Conservation (phyloP, 768 basidiomycete genomes). For the Hemileccinum rubropunctum region DNA sequence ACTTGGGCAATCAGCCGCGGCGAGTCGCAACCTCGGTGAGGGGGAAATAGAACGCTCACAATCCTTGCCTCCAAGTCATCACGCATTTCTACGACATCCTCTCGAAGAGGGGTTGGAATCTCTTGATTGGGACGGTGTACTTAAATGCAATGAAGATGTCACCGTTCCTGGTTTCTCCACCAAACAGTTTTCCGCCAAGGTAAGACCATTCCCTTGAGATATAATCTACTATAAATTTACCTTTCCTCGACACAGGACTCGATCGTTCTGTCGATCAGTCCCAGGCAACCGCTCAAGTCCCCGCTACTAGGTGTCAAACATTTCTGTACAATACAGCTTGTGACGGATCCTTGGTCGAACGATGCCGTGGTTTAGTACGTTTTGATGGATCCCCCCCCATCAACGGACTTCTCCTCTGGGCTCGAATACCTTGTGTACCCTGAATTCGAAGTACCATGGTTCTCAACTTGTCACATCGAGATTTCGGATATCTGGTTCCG, state of each 20-base stretch:
- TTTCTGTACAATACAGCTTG: conserved; percentile 52
- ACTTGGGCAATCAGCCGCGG: conserved; percentile 11
- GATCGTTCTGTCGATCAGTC: conserved; percentile 48
- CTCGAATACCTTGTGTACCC: no score
- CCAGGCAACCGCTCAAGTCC: conserved; percentile 37
- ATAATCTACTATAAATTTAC: neutral
- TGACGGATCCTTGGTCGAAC: conserved; percentile 51
- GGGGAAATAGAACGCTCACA: conserved; percentile 47
- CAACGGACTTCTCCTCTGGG: no score
- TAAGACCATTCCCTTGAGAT: conserved; percentile 21
- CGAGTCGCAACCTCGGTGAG: conserved; percentile 40
- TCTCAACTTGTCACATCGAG: no score
- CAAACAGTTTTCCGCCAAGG: conserved; percentile 47
- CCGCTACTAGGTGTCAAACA: conserved; percentile 40
- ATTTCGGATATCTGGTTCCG: no score
- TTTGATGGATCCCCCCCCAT: no score
- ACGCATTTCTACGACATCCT: conserved; percentile 2
- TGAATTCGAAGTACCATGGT: no score
- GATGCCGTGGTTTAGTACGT: neutral
- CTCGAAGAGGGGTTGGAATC: conserved; percentile 35
- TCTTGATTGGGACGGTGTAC: conserved; percentile 62
- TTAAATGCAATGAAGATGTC: conserved; percentile 38
- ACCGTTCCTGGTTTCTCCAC: conserved; percentile 46
- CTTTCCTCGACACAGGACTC: conserved; percentile 46
- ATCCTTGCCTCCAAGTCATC: conserved; percentile 24